These are phyloP conservation scores for Pichia membranifaciens DNA, from an alignment of 805 yeast genomes.

Conservation along the genomic window DNA sequence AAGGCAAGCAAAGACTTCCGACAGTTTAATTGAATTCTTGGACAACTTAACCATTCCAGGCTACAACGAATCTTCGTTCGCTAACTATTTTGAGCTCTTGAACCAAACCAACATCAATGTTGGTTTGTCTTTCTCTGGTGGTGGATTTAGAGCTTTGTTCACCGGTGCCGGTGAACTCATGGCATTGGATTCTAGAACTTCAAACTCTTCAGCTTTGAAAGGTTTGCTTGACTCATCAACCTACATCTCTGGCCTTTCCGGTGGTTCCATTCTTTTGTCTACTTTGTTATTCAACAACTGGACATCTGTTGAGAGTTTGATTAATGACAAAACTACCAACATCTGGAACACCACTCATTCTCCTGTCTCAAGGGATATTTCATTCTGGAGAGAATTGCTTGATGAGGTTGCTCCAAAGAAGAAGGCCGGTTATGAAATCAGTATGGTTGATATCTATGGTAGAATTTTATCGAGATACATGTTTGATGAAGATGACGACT, in stretches of 20 bases:
- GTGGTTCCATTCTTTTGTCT: constrained; percentile 72
- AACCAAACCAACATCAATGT: constrained; percentile 36
- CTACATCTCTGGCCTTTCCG: constrained; percentile 72
- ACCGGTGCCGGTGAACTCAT: constrained; percentile 77
- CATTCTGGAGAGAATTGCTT: constrained; percentile 41
- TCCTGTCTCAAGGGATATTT: constrained; percentile 48
- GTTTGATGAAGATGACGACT: constrained; percentile 50
- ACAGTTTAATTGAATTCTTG: constrained; percentile 40
- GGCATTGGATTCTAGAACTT: constrained; percentile 71
- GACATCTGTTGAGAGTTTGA: constrained; percentile 56
- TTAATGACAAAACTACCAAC: constrained; percentile 26
- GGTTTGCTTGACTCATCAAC: constrained; percentile 68
- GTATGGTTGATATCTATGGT: constrained; percentile 70
- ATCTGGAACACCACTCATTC: constrained; percentile 65
- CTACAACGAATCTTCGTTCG: constrained; percentile 40
- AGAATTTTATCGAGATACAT: constrained; percentile 61
- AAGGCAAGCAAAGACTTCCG: constrained; percentile 39
- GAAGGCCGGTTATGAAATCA: constrained; percentile 53
- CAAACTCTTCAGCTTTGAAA: constrained; percentile 28
- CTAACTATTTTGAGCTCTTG: constrained; percentile 27
- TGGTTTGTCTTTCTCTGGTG: constrained; percentile 68
- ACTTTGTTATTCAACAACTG: constrained; percentile 64
- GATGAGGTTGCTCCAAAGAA: constrained; percentile 44
- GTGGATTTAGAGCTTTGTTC: constrained; percentile 83
- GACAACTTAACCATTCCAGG: constrained; percentile 38